Conservation (phyloP, 2,329 filamentous ascomycete species). For the Zopfia rhizophila region DNA sequence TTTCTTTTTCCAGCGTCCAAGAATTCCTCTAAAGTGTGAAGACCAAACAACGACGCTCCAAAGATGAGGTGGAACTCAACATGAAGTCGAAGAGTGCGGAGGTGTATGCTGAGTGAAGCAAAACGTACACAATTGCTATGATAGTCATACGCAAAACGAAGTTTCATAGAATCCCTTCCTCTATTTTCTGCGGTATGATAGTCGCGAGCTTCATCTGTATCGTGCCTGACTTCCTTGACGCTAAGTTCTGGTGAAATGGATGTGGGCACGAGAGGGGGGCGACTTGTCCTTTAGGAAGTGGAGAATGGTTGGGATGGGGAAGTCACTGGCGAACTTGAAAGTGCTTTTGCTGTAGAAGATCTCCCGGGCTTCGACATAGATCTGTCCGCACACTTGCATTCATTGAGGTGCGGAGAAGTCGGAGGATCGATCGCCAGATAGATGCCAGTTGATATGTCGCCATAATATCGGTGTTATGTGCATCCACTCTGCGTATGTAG, state of each 20-base stretch:
- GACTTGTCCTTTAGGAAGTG: constrained; percentile 35
- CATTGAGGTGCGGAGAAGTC: too few relatives aligned
- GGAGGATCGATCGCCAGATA: too few relatives aligned
- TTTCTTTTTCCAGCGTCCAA: constrained; percentile 13
- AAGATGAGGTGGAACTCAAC: constrained; percentile 25
- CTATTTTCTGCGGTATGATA: constrained; percentile 19
- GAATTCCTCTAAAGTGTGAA: too few relatives aligned
- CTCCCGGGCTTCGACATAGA: constrained; percentile 32
- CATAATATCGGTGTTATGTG: too few relatives aligned
- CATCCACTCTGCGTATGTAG: too few relatives aligned
- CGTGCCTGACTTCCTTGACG: constrained; percentile 28
- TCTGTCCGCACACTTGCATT: constrained; percentile 31
- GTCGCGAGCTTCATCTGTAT: constrained; percentile 25
- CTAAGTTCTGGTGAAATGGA: constrained; percentile 29
- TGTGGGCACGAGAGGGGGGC: constrained; percentile 19
- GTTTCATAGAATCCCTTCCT: neutral
- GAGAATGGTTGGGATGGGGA: constrained; percentile 34
- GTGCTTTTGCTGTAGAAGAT: constrained; percentile 35
- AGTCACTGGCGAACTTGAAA: constrained; percentile 34
- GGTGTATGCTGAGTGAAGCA: constrained; percentile 26
- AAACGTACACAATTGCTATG: constrained; percentile 36
- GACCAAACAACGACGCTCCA: constrained; percentile 28
- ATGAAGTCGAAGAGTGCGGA: constrained; percentile 27
- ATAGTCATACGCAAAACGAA: constrained; percentile 33
- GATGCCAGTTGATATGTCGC: too few relatives aligned